Conservation (phyloP, 192 early-diverging fungal species). For the Coemansia reversa region DNA sequence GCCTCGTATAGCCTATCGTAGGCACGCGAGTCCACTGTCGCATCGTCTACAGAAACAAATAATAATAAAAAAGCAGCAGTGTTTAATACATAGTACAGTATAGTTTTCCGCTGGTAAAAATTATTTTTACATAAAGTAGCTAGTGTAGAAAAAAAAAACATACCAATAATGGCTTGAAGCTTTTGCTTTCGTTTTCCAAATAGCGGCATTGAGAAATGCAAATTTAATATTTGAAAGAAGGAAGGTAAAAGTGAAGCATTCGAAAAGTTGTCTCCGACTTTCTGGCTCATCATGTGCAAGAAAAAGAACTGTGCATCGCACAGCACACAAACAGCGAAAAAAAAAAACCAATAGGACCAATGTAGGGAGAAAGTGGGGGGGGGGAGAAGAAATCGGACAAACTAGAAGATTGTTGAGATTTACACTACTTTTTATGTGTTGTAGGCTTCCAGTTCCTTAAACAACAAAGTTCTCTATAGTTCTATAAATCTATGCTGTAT, state of each 20-base stretch:
- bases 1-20: conserved; percentile 40
- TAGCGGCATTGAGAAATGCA: conserved; percentile 44
- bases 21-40: conserved; percentile 24
- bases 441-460: no score
- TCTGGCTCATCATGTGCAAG: not conserved
- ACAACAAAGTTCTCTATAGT: no score
- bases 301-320: conserved; percentile 15
- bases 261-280: no score
- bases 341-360: no score
- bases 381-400: conserved; percentile 4
- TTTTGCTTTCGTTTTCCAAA: conserved; percentile 49
- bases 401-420: conserved; percentile 2
- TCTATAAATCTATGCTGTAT: not conserved
- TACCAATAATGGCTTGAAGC: conserved; percentile 45
- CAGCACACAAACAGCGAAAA: conserved; percentile 4
- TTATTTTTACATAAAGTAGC: no score
- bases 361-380: no score
- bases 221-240: conserved; percentile 21
- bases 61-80: not conserved
- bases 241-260: conserved; percentile 6
- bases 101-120: no score
- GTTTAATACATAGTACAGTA: not conserved
- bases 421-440: not conserved
- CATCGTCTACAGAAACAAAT: conserved; percentile 34
- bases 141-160: not conserved